These are phyloP conservation scores for Malus hybrid DNA, from an alignment of 331 rosid genomes.

Conservation along the genomic window DNA sequence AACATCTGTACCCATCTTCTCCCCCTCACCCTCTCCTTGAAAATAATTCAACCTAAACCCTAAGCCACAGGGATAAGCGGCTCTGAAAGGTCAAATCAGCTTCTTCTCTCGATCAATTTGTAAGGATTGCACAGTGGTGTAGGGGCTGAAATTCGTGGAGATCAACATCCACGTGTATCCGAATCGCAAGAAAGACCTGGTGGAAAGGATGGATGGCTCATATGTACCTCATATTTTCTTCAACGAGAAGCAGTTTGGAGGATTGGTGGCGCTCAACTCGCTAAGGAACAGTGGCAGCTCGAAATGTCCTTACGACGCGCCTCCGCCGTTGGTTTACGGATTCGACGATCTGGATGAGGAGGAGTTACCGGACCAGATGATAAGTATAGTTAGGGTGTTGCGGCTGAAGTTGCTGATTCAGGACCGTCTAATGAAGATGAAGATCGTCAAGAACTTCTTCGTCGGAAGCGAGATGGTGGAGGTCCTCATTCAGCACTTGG, in stretches of 20 bases:
- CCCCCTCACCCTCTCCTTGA: too few species aligned
- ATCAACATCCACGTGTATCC: conserved; percentile 77
- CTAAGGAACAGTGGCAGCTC: conserved; percentile 53
- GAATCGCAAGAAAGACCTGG: conserved; percentile 50
- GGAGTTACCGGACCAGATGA: conserved; percentile 38
- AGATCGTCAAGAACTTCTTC: too few species aligned
- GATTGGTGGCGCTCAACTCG: conserved; percentile 67
- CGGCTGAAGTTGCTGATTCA: conserved; percentile 64
- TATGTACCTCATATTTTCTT: conserved; percentile 84
- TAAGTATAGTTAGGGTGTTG: conserved; percentile 44
- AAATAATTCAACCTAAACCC: too few species aligned
- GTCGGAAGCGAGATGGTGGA: too few species aligned
- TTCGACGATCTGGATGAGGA: conserved; percentile 42
- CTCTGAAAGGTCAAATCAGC: conserved; percentile 42
- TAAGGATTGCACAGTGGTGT: conserved; percentile 67
- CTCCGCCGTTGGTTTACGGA: conserved; percentile 66
- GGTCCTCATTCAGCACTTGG: too few species aligned
- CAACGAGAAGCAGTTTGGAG: conserved; percentile 68
- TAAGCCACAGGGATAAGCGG: neutral
- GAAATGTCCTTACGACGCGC: conserved; percentile 52
- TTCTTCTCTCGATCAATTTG: conserved; percentile 80
- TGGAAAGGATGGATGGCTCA: conserved; percentile 42
- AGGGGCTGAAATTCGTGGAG: conserved; percentile 54
- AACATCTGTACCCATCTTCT: too few species aligned
- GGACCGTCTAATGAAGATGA: too few species aligned